Percentiles rank a stretch among this genome's conserved stretches.
Evolutionary conservation across 352 stramenopile genomes (phyloP).

Genomic region (Pythium aristosporum): DNA sequence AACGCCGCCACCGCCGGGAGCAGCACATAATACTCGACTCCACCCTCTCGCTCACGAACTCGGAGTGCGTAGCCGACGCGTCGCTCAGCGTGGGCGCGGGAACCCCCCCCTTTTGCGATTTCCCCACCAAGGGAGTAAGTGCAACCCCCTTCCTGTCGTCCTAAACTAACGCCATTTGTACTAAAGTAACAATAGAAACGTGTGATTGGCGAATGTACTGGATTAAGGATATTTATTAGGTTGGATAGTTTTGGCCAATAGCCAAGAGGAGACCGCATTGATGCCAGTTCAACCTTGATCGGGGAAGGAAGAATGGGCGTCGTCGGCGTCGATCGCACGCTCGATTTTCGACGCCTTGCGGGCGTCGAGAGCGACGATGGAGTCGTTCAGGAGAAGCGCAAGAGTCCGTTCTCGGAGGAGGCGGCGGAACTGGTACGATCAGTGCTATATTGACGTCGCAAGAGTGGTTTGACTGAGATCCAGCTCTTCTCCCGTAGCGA

Average conservation of each 20-base stretch:
- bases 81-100: slow-evolving; percentile 32
- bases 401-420: slow-evolving; percentile 22
- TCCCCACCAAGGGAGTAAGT: not conserved
- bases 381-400: not conserved
- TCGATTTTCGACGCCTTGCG: slow-evolving; percentile 28
- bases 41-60: slow-evolving; percentile 26
- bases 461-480: not conserved
- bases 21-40: slow-evolving; percentile 30
- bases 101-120: slow-evolving; percentile 1
- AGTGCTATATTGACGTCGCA: not conserved
- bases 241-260: slow-evolving; percentile 19
- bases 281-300: slow-evolving; percentile 6
- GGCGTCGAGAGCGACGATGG: slow-evolving; percentile 2
- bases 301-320: slow-evolving; percentile 11
- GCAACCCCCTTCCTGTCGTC: not conserved
- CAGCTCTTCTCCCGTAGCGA: slow-evolving; percentile 24
- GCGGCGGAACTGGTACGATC: slow-evolving; percentile 26
- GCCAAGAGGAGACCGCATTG: not conserved
- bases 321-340: slow-evolving; percentile 27
- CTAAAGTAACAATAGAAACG: slow-evolving; percentile 8
- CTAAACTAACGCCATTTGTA: not conserved
- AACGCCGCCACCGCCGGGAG: slow-evolving; percentile 39
- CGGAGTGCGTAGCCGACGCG: slow-evolving; percentile 50
- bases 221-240: not conserved
- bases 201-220: not conserved